These are phyloP conservation scores for Calcarisporium arbuscula DNA, from an alignment of 2,329 filamentous ascomycete genomes.

Conservation along the genomic window DNA sequence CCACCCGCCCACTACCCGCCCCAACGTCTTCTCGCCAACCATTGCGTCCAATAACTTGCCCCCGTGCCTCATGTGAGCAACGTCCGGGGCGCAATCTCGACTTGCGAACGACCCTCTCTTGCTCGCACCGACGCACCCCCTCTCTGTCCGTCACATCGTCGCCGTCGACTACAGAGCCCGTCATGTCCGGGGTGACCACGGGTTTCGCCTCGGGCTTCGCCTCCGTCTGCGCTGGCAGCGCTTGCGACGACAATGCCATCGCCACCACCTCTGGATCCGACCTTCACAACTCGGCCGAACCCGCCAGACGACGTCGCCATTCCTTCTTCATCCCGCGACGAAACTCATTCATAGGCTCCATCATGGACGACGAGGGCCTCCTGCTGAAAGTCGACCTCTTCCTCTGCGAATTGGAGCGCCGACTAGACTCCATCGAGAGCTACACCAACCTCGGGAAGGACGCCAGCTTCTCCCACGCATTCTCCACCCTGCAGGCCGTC, in stretches of 20 bases:
- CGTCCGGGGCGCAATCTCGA: no score
- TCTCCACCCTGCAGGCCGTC: constrained; percentile 79
- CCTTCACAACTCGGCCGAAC: constrained; percentile 21
- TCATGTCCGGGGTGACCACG: constrained; percentile 32
- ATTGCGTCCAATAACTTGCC: no score
- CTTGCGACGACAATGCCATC: constrained; percentile 25
- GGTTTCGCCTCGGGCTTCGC: constrained; percentile 31
- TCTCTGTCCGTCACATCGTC: no score
- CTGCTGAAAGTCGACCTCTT: constrained; percentile 69
- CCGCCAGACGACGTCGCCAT: constrained; percentile 41
- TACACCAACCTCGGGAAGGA: constrained; percentile 83
- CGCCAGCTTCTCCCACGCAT: constrained; percentile 75
- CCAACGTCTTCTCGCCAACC: no score
- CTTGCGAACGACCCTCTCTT: no score
- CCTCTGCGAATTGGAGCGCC: constrained; percentile 76
- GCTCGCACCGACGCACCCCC: no score
- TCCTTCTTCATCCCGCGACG: constrained; percentile 52
- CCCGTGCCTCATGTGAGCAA: no score
- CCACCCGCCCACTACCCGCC: no score
- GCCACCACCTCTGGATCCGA: constrained; percentile 36
- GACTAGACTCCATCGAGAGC: constrained; percentile 81
- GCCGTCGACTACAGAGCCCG: no score
- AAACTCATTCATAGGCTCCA: constrained; percentile 52
- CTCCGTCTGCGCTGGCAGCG: constrained; percentile 20
- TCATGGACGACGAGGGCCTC: constrained; percentile 56